Percentiles rank a stretch among this genome's conserved stretches.
These are phyloP conservation scores for Lactifluus volemus DNA, from an alignment of 768 basidiomycete species.

Conservation along the genomic window DNA sequence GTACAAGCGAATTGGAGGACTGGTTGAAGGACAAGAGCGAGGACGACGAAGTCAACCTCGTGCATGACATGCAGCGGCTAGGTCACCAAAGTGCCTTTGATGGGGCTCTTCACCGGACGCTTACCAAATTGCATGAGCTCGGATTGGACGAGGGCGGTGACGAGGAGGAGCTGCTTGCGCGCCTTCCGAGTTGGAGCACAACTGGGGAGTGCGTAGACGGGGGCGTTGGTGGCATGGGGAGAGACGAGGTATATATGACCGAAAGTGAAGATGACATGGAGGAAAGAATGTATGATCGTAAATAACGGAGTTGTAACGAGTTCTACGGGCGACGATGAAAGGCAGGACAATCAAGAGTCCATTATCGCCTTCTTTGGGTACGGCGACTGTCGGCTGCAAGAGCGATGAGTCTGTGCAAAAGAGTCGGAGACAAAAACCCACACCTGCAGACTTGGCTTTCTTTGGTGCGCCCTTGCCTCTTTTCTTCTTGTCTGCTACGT, in stretches of 20 bases:
- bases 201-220: background rate
- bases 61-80: constrained; percentile 36
- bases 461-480: constrained; percentile 80
- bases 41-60: constrained; percentile 23
- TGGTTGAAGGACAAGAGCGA: constrained; percentile 42
- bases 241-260: background rate
- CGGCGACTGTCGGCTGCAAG: constrained; percentile 45
- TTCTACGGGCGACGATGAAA: background rate
- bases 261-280: background rate
- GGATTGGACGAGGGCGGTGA: constrained; percentile 1
- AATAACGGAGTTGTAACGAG: background rate
- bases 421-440: constrained; percentile 22
- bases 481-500: constrained; percentile 56
- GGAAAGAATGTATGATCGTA: constrained; percentile 2
- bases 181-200: constrained; percentile 3
- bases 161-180: constrained; percentile 3
- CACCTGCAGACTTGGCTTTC: constrained; percentile 66
- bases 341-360: background rate
- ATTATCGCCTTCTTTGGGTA: constrained; percentile 34
- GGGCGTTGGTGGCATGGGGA: background rate
- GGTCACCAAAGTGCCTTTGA: constrained; percentile 57
- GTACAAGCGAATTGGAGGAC: constrained; percentile 54
- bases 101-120: constrained; percentile 50
- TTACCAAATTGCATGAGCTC: constrained; percentile 44
- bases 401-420: background rate